These are phyloP conservation scores for Russula griseocarnosa DNA, from an alignment of 768 basidiomycete species.

Conservation along the genomic window DNA sequence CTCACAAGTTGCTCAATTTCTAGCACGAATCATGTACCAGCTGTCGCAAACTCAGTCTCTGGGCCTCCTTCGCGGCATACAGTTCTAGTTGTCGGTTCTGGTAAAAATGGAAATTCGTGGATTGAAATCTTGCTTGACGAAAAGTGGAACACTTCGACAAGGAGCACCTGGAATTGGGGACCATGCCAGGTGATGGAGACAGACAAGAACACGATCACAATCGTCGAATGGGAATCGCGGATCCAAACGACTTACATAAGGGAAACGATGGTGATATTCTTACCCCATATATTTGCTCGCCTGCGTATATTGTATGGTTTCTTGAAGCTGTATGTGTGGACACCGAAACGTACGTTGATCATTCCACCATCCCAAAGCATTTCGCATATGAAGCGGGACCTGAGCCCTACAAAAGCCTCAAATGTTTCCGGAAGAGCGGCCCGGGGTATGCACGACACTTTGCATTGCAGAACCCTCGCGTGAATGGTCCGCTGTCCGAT, in stretches of 20 bases:
- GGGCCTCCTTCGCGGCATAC: constrained; percentile 70
- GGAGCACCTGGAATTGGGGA: neutral
- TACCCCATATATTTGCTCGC: neutral
- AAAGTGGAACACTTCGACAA: neutral
- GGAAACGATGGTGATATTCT: too few relatives aligned
- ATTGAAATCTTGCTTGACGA: constrained; percentile 20
- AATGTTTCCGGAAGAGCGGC: constrained; percentile 8
- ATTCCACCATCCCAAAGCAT: too few relatives aligned
- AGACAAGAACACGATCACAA: neutral
- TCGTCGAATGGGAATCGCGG: neutral
- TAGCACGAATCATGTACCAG: constrained; percentile 48
- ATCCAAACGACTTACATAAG: neutral
- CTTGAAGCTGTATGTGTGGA: neutral
- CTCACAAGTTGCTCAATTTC: neutral
- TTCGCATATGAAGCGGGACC: too few relatives aligned
- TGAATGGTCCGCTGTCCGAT: neutral
- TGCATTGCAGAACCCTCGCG: constrained; percentile 10
- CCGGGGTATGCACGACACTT: constrained; percentile 1
- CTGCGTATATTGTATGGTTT: neutral
- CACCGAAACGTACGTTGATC: too few relatives aligned
- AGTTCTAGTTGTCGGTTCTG: constrained; percentile 78
- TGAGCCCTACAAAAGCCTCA: too few relatives aligned
- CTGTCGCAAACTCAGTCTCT: constrained; percentile 71
- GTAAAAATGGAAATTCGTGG: constrained; percentile 52
- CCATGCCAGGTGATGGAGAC: neutral